Percentiles rank a stretch among this genome's conserved stretches.
phyloP scores from a whole-genome alignment of 2,329 filamentous ascomycete genomes.

The Pseudocercospora eumusae region DNA sequence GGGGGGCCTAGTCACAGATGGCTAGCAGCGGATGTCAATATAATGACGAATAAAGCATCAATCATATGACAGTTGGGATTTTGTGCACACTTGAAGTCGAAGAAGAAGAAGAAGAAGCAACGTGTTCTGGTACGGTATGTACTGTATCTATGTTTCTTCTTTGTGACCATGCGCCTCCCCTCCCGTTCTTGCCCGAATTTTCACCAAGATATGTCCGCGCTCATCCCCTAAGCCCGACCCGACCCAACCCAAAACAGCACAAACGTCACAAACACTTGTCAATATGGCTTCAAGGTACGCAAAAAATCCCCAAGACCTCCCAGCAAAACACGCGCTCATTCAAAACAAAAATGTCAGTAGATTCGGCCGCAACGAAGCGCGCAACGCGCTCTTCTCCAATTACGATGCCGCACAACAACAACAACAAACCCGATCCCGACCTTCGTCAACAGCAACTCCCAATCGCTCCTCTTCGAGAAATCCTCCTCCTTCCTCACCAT shows the following conservation, averaged over 20 bases:
- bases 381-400: constrained; percentile 45
- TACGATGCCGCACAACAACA: no score
- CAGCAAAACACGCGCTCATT: neutral
- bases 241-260: neutral
- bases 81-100: neutral
- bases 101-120: constrained; percentile 1
- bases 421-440: constrained; percentile 35
- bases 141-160: no score
- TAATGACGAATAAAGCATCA: constrained; percentile 8
- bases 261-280: constrained; percentile 3
- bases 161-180: neutral
- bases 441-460: constrained; percentile 37
- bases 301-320: neutral
- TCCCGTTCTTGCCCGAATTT: neutral
- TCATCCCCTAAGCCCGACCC: neutral
- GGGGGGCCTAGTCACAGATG: neutral
- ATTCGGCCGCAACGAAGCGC: constrained; percentile 37
- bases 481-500: constrained; percentile 28
- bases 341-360: constrained; percentile 8
- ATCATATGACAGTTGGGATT: constrained; percentile 5
- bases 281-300: constrained; percentile 12
- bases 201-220: neutral
- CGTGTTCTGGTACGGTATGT: no score
- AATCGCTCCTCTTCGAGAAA: constrained; percentile 27
- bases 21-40: constrained; percentile 12